These are phyloP conservation scores for Zygosaccharomyces bisporus DNA, from an alignment of 805 yeast species.

Conservation along the genomic window DNA sequence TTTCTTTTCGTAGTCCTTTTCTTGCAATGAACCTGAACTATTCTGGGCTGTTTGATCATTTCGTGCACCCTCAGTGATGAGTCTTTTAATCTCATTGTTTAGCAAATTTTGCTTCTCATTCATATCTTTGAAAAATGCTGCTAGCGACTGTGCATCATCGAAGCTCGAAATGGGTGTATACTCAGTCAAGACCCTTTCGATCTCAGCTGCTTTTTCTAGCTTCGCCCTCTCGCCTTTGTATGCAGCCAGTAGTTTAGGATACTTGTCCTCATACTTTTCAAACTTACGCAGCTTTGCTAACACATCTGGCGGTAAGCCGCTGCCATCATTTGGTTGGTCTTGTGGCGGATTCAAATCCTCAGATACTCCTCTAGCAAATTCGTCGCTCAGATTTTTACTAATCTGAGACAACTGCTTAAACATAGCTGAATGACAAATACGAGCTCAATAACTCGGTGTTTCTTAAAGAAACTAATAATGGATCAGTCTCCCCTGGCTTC, in stretches of 20 bases:
- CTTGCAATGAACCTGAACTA: constrained; percentile 7
- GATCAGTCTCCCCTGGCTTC: no score
- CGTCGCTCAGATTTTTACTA: constrained; percentile 61
- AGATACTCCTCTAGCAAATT: constrained; percentile 45
- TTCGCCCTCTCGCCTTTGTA: constrained; percentile 76
- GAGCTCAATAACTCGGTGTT: not conserved
- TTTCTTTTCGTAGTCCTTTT: constrained; percentile 6
- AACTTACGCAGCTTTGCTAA: constrained; percentile 66
- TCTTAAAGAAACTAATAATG: no score
- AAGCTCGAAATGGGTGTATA: constrained; percentile 76
- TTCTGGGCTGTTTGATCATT: constrained; percentile 17
- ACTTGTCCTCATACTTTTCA: constrained; percentile 83
- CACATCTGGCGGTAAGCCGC: constrained; percentile 54
- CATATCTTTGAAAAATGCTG: constrained; percentile 64
- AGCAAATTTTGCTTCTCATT: constrained; percentile 57
- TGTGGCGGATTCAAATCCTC: constrained; percentile 27
- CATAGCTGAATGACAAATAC: constrained; percentile 35
- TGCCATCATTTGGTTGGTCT: constrained; percentile 26
- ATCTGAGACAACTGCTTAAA: constrained; percentile 57
- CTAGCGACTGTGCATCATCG: constrained; percentile 64
- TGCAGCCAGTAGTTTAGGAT: constrained; percentile 80
- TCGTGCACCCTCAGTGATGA: constrained; percentile 22
- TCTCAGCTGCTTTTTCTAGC: constrained; percentile 51
- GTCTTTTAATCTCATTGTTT: constrained; percentile 59
- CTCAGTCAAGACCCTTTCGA: constrained; percentile 72